These are phyloP conservation scores for Flaveria robusta DNA, from an alignment of 129 eudicot species.

Conservation along the genomic window DNA sequence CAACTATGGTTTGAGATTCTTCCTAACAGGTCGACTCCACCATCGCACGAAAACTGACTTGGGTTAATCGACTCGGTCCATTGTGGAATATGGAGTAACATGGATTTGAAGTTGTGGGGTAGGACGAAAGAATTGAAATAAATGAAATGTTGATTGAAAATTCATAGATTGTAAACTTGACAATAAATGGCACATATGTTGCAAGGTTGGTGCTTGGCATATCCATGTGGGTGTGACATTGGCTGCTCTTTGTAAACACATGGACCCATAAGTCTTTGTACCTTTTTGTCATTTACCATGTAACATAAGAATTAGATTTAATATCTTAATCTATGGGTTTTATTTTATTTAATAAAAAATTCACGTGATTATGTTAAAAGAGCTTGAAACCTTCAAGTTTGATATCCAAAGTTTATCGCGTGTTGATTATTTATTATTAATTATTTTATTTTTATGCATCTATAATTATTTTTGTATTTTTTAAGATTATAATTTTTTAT, in stretches of 20 bases:
- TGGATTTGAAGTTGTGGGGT: constrained; percentile 30
- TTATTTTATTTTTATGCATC: too few species aligned
- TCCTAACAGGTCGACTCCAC: constrained; percentile 7
- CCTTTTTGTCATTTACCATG: constrained; percentile 27
- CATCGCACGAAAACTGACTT: constrained; percentile 7
- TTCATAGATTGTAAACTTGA: constrained; percentile 20
- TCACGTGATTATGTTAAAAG: neutral
- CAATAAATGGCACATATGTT: constrained; percentile 38
- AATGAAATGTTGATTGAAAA: constrained; percentile 30
- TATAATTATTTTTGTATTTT: too few species aligned
- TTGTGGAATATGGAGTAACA: constrained; percentile 33
- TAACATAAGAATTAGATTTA: constrained; percentile 23
- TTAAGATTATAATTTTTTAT: too few species aligned
- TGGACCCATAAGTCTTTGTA: constrained; percentile 35
- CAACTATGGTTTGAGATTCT: constrained; percentile 4
- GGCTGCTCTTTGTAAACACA: constrained; percentile 35
- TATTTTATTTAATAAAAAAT: neutral
- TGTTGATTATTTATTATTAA: too few species aligned
- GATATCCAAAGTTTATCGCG: neutral
- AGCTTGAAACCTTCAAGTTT: neutral
- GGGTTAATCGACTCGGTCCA: constrained; percentile 17
- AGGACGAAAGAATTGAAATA: constrained; percentile 29
- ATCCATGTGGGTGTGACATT: constrained; percentile 39
- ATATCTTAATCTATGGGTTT: constrained; percentile 8
- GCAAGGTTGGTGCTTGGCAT: constrained; percentile 49